These are phyloP conservation scores for Chamaecrista fasciculata DNA, from an alignment of 306 rosid genomes.

Conservation along the genomic window DNA sequence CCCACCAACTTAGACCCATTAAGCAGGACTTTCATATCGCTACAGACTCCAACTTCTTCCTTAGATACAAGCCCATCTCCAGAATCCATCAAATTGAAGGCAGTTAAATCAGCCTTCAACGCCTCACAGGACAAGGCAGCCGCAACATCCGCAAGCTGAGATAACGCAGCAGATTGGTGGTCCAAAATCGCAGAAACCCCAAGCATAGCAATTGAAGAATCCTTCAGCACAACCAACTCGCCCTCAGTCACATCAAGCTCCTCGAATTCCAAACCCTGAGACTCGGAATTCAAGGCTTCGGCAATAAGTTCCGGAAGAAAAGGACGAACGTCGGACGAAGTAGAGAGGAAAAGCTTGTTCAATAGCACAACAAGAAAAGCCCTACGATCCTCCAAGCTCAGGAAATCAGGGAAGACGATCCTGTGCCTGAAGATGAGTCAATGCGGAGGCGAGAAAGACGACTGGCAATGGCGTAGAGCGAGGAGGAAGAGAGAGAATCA, in stretches of 20 bases:
- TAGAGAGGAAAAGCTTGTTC: conserved; percentile 55
- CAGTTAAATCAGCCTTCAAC: conserved; percentile 55
- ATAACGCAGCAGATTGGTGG: conserved; percentile 48
- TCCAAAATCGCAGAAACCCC: conserved; percentile 64
- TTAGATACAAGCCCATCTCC: conserved; percentile 70
- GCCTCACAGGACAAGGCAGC: conserved; percentile 88
- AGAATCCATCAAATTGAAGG: conserved; percentile 61
- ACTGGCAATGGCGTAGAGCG: conserved; percentile 56
- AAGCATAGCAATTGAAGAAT: conserved; percentile 29
- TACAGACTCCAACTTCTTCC: conserved; percentile 75
- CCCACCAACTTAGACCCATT: conserved; percentile 86
- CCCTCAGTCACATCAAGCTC: conserved; percentile 46
- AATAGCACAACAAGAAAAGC: conserved; percentile 62
- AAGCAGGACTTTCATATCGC: conserved; percentile 67
- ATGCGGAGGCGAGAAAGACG: conserved; percentile 46
- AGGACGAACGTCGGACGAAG: conserved; percentile 34
- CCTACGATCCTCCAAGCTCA: conserved; percentile 41
- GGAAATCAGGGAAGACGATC: conserved; percentile 41
- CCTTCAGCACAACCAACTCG: conserved; percentile 40
- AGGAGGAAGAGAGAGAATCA: conserved; percentile 62
- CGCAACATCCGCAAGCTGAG: conserved; percentile 49
- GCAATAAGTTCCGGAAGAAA: conserved; percentile 42
- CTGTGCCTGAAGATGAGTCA: conserved; percentile 51
- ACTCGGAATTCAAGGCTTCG: conserved; percentile 42
- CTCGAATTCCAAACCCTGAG: conserved; percentile 5